Percentiles rank a stretch among this genome's conserved stretches.
phyloP scores from a whole-genome alignment of 108 stramenopile species.

The Poteriospumella lacustris region DNA sequence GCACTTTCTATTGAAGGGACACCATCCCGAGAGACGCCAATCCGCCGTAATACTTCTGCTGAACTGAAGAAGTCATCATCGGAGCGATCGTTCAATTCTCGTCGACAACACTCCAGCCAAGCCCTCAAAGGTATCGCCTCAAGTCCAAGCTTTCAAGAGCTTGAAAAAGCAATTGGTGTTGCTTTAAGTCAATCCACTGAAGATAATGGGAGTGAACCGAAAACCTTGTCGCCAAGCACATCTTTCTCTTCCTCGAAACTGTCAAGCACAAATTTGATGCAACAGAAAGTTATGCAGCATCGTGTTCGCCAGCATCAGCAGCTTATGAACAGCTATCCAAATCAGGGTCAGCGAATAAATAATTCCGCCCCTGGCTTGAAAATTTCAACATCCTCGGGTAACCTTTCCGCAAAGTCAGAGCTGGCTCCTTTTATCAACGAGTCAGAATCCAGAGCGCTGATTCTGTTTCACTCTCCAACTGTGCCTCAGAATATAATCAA shows the following conservation, averaged over 20 bases:
- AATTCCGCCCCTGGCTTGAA: not conserved
- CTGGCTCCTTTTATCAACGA: constrained; percentile 17
- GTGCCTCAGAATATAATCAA: not conserved
- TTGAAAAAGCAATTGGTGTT: constrained; percentile 21
- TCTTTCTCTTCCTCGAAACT: not conserved
- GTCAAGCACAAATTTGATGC: not conserved
- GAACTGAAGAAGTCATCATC: too few species aligned
- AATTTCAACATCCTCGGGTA: too few species aligned
- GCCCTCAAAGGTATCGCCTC: not conserved
- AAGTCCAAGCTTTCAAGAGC: constrained; percentile 19
- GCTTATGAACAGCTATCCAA: too few species aligned
- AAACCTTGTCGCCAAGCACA: not conserved
- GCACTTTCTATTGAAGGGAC: too few species aligned
- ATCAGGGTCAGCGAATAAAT: not conserved
- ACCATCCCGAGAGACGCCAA: too few species aligned
- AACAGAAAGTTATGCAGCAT: not conserved
- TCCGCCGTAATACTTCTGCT: too few species aligned
- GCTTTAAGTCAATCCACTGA: not conserved
- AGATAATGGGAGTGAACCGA: not conserved
- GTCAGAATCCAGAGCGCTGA: constrained; percentile 17
- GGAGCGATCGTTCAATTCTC: too few species aligned
- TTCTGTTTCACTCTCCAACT: constrained; percentile 19
- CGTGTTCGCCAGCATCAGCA: not conserved
- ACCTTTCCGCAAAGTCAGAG: not conserved
- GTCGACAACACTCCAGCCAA: too few species aligned